Base-by-base conservation (phyloP, 805 yeast genomes). In the Monosporozyma yasuniensis region DNA sequence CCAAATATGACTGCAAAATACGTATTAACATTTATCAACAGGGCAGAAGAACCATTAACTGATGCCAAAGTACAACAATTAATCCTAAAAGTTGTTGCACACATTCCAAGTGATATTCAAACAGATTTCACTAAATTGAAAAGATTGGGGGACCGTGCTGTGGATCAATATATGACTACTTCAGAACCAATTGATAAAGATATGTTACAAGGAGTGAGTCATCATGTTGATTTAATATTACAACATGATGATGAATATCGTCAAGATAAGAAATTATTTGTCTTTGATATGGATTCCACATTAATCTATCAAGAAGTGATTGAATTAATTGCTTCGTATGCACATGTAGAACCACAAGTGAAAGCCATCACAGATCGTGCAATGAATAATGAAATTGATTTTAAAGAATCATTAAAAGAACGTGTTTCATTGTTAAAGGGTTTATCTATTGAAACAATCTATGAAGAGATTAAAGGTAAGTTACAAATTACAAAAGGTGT, bases 281-380 rank as follows among this genome's bases (percentile, higher is more conserved):
- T 95, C 10, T 93, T 93, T 63, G 99, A 93, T 61, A 93, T 93
- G 99, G 99, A 93, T 71, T 89, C 97, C 0, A 93, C 99, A 0
- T 72, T 93, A 62, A 93, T 93, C 56, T 83, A 85, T 65, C 98
- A 93, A 68, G 99, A 93, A 69, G 97, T 93, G 38, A 93, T 93
- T 57, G 99, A 93, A 63, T 68, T 93, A 62, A 91, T 93, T 56
- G 99, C 99, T 2, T 88, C 88, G 0, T 84, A 87, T 59, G 98
- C 96, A n/a, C 76, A 78, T 56, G 95, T 93, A 32, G 96, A 93
- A 61, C 80, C 76, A 5, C 74, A 87, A 64, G 99, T 93, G 6
- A 85, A 91, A 4, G 84, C 76, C 28, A 90, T 93, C 58, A 93
- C 99, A 2, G 87, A 84, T 38, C 75, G 87, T 23, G 98, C 99